Base-by-base conservation (phyloP, 306 rosid species). In the Canavalia ensiformis region DNA sequence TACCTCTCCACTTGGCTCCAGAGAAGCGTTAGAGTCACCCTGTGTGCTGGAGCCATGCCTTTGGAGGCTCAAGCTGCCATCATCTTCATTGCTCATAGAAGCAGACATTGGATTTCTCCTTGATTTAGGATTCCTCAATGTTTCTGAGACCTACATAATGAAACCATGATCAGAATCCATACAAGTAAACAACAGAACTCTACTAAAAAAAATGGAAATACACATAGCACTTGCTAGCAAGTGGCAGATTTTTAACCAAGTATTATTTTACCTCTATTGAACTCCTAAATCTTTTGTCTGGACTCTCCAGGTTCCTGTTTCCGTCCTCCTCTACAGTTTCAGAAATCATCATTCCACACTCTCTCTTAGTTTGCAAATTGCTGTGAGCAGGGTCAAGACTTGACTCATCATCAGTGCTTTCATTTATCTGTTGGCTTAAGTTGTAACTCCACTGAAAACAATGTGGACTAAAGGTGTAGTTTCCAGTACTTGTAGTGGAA, bases 281-380 rank as follows among this genome's bases (percentile, higher is more conserved):
- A 50, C 62, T 77, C 59, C 85, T 81, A 11, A 87, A n/a, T 77
- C 92, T 80, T 84, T 93, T 95, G 72, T 81, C 51, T 25, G 88
- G 78, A 73, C 58, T 88, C 85, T 65, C 75, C 55, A 72, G 12
- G 35, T 68, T 60, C 60, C 13, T 50, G 54, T 13, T 59, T 45
- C 58, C 76, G 34, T 74, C 77, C 35, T 86, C 82, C 9, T 52
- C 70, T 47, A 42, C 63, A 51, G 77, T 63, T 84, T 85, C 88
- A 70, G 76, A 72, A 42, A 44, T 68, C 39, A 58, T 76, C 63
- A 68, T 85, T 47, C 87, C 82, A 45, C 70, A 4, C 52, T 84
- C 83, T 56, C 75, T 62, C 29, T 51, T 81, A 33, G 59, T 82
- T 47, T 75, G 82, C 52, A 45, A 46, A 66, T 35, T 82, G 31